These are phyloP conservation scores for Pseudovirgaria hyperparasitica DNA, from an alignment of 2,329 filamentous ascomycete genomes.

Conservation along the genomic window DNA sequence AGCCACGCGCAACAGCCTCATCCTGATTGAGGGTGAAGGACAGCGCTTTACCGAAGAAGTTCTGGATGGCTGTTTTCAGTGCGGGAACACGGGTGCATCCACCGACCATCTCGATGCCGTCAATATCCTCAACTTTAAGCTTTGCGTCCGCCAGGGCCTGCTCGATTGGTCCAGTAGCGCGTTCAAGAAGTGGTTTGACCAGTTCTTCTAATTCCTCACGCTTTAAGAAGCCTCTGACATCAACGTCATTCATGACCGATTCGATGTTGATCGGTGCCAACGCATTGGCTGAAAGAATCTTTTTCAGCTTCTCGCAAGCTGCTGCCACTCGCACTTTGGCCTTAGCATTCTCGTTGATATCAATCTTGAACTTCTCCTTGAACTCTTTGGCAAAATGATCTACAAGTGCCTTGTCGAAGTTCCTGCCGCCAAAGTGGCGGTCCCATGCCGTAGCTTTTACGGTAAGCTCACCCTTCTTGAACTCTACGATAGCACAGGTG, in stretches of 20 bases:
- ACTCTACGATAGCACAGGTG: constrained; percentile 87
- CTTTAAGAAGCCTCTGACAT: constrained; percentile 80
- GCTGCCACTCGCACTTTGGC: constrained; percentile 76
- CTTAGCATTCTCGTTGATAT: constrained; percentile 83
- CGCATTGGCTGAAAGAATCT: constrained; percentile 92
- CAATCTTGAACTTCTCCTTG: constrained; percentile 95
- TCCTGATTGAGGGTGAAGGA: constrained; percentile 98
- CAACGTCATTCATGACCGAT: constrained; percentile 95
- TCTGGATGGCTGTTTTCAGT: constrained; percentile 78
- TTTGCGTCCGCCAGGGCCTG: constrained; percentile 90
- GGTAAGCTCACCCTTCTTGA: constrained; percentile 88
- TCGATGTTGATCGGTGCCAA: constrained; percentile 90
- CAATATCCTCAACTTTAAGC: constrained; percentile 82
- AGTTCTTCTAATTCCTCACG: constrained; percentile 89
- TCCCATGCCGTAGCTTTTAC: constrained; percentile 90
- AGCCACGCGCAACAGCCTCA: constrained; percentile 89
- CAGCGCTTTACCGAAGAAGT: constrained; percentile 83
- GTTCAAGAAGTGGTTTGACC: constrained; percentile 68
- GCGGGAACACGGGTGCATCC: constrained; percentile 87
- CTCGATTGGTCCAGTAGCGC: constrained; percentile 64
- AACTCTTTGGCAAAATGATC: constrained; percentile 95
- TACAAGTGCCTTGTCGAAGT: constrained; percentile 90
- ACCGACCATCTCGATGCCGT: constrained; percentile 84
- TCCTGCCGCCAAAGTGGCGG: constrained; percentile 90
- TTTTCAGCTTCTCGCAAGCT: constrained; percentile 95